Conservation (phyloP, 2,329 filamentous ascomycete species). For the Thelonectria discophora region DNA sequence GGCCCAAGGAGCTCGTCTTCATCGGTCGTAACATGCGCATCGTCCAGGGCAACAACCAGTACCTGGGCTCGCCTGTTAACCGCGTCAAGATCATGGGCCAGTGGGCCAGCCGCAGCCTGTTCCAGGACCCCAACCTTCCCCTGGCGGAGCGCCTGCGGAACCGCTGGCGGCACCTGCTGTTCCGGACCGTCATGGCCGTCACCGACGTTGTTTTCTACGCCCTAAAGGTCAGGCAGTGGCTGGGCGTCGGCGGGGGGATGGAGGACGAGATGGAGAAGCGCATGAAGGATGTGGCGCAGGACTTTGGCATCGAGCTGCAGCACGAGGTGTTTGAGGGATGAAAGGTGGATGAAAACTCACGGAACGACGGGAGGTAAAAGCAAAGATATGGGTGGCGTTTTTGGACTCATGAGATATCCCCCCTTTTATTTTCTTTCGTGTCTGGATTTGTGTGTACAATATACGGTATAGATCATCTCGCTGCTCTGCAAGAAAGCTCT, state of each 20-base stretch:
- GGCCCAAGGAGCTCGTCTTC: conserved; percentile 91
- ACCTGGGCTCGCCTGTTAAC: conserved; percentile 88
- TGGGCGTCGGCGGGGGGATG: conserved; percentile 84
- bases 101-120: conserved; percentile 88
- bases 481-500: conserved; percentile 2
- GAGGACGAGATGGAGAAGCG: conserved; percentile 91
- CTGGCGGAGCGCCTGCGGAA: conserved; percentile 71
- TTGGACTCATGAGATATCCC: conserved; percentile 1
- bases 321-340: conserved; percentile 89
- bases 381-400: background rate
- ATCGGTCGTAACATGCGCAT: conserved; percentile 92
- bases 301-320: conserved; percentile 90
- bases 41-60: conserved; percentile 93
- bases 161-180: conserved; percentile 81
- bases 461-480: conserved; percentile 13
- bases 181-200: conserved; percentile 77
- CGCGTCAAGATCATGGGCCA: conserved; percentile 91
- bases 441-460: conserved; percentile 4
- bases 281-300: conserved; percentile 88
- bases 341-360: too few species aligned
- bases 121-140: conserved; percentile 74
- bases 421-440: background rate
- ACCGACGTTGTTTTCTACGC: conserved; percentile 87
- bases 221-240: conserved; percentile 77
- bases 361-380: too few species aligned